phyloP scores from a whole-genome alignment of 176 grass and related monocot species.

The Juncus inflexus region DNA sequence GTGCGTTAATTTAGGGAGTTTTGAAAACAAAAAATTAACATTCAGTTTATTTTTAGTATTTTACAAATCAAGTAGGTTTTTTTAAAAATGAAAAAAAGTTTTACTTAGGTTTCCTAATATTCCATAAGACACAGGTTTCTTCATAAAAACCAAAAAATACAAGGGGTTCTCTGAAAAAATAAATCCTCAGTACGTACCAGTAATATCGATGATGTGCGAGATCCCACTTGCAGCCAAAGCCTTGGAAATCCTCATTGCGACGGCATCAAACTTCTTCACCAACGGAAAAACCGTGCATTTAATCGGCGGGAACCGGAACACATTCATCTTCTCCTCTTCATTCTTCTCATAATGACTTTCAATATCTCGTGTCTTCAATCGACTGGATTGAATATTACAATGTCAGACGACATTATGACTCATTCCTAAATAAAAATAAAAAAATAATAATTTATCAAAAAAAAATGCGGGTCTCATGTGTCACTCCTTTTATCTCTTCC shows the following conservation, averaged over 20 bases:
- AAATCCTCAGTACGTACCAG: slow-evolving; percentile 34
- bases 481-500: too few species aligned
- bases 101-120: not conserved
- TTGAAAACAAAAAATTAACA: too few species aligned
- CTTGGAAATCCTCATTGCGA: slow-evolving; percentile 52
- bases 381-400: too few species aligned
- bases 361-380: too few species aligned
- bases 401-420: too few species aligned
- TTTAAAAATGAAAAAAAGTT: not conserved
- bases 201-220: slow-evolving; percentile 64
- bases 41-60: too few species aligned
- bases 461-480: too few species aligned
- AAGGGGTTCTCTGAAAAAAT: not conserved
- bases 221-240: slow-evolving; percentile 49
- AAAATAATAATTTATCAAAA: too few species aligned
- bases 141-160: not conserved
- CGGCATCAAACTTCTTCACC: slow-evolving; percentile 62
- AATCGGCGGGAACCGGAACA: slow-evolving; percentile 67
- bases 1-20: too few species aligned
- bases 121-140: not conserved
- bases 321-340: slow-evolving; percentile 68
- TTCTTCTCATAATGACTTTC: too few species aligned
- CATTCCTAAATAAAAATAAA: too few species aligned
- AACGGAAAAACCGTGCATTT: slow-evolving; percentile 81
- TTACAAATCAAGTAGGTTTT: too few species aligned